These are phyloP conservation scores for Anaeromyces robustus DNA, from an alignment of 192 early-diverging fungal species.

Conservation along the genomic window DNA sequence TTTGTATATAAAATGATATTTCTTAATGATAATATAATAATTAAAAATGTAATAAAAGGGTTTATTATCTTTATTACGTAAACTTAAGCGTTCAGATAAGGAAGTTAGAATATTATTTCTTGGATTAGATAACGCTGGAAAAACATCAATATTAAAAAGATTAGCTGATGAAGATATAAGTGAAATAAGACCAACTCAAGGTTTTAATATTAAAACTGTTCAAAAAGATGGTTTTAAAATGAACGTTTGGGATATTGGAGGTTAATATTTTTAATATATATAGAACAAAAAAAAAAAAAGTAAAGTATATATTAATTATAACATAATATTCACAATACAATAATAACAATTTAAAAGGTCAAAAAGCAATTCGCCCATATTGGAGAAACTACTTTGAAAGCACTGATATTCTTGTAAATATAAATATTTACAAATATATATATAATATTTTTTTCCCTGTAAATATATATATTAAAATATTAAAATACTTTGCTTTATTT, in stretches of 20 bases:
- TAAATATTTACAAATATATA: not conserved
- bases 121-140: constrained; percentile 44
- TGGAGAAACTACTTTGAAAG: constrained; percentile 49
- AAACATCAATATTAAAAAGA: constrained; percentile 33
- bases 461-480: no score
- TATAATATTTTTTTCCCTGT: no score
- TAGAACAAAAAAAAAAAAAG: no score
- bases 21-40: no score
- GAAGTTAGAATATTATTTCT: constrained; percentile 38
- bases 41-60: constrained; percentile 12
- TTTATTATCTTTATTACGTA: constrained; percentile 28
- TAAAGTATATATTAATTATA: no score
- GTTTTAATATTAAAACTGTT: constrained; percentile 44
- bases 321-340: no score
- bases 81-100: constrained; percentile 18
- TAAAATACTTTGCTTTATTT: no score
- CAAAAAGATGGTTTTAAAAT: constrained; percentile 36
- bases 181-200: constrained; percentile 44
- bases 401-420: constrained; percentile 29
- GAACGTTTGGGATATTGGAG: constrained; percentile 49
- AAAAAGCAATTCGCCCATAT: constrained; percentile 34
- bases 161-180: constrained; percentile 34
- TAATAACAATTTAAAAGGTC: no score
- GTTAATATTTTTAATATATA: constrained; percentile 9
- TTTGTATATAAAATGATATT: no score